Conservation (phyloP, 805 yeast genomes). For the Hanseniaspora thailandica region DNA sequence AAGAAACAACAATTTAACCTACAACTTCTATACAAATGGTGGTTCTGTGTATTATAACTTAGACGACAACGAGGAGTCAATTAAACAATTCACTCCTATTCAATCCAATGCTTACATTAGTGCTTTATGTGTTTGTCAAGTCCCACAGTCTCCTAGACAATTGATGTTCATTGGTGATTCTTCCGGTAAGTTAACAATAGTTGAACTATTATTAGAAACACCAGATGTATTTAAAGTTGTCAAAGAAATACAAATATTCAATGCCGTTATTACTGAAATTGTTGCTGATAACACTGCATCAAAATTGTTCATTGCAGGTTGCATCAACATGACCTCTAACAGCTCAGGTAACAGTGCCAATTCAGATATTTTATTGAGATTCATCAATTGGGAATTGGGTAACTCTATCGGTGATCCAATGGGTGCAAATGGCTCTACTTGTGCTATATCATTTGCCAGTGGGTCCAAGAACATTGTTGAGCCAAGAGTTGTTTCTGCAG, state of each 20-base stretch:
- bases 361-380: conserved; percentile 4
- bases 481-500: conserved; percentile 41
- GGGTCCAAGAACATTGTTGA: neutral
- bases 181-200: conserved; percentile 6
- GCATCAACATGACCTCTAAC: conserved; percentile 2
- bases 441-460: conserved; percentile 6
- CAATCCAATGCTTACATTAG: conserved; percentile 11
- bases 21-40: conserved; percentile 10
- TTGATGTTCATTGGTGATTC: conserved; percentile 11
- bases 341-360: neutral
- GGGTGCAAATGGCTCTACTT: conserved; percentile 11
- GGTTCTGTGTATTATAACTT: neutral
- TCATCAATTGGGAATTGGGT: conserved; percentile 63
- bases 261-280: conserved; percentile 10
- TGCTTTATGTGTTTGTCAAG: neutral
- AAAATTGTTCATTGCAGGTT: conserved; percentile 4
- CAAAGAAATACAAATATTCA: conserved; percentile 11
- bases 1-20: conserved; percentile 7
- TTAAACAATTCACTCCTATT: neutral
- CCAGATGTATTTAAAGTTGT: conserved; percentile 4
- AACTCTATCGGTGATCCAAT: conserved; percentile 77
- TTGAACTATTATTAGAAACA: conserved; percentile 4
- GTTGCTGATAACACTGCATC: conserved; percentile 10
- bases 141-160: conserved; percentile 6
- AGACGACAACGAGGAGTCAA: neutral